These are phyloP conservation scores for Phtheirospermum japonicum DNA, from an alignment of 257 asterid species.

Conservation along the genomic window DNA sequence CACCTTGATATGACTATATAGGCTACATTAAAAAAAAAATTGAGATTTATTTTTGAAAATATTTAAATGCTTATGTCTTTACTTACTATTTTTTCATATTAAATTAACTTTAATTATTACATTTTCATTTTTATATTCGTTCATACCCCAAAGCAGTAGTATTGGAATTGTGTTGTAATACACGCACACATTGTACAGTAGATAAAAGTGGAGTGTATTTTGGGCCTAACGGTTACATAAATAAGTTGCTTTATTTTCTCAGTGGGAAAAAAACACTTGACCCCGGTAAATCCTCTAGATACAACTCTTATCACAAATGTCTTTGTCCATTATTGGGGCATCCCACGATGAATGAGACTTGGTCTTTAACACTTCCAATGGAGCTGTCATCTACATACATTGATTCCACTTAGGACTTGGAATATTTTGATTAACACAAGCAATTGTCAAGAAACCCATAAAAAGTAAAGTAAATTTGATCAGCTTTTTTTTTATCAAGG, in stretches of 20 bases:
- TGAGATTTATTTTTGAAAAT: too few species aligned
- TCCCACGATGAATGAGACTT: conserved; percentile 21
- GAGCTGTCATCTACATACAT: conserved; percentile 22
- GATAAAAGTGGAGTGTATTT: not conserved
- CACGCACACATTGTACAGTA: too few species aligned
- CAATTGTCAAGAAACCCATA: conserved; percentile 6
- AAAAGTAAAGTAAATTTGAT: conserved; percentile 1
- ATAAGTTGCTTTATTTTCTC: not conserved
- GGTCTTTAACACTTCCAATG: not conserved
- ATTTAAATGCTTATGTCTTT: too few species aligned
- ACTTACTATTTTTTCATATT: too few species aligned
- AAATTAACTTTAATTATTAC: too few species aligned
- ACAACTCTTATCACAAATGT: not conserved
- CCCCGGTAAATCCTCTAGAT: too few species aligned
- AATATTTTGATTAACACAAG: conserved; percentile 25
- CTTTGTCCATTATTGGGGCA: not conserved
- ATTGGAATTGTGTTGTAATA: too few species aligned
- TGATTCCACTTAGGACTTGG: conserved; percentile 26
- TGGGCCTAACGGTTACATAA: not conserved
- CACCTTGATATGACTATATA: not conserved
- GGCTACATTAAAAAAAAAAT: too few species aligned
- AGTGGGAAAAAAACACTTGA: too few species aligned
- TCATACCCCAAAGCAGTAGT: too few species aligned
- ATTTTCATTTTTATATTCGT: too few species aligned
- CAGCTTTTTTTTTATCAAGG: too few species aligned